Evolutionary conservation across 345 rosid genomes (phyloP), one percentile per base, ranked within the genome.

Genomic region (Zanthoxylum bungeanum): DNA sequence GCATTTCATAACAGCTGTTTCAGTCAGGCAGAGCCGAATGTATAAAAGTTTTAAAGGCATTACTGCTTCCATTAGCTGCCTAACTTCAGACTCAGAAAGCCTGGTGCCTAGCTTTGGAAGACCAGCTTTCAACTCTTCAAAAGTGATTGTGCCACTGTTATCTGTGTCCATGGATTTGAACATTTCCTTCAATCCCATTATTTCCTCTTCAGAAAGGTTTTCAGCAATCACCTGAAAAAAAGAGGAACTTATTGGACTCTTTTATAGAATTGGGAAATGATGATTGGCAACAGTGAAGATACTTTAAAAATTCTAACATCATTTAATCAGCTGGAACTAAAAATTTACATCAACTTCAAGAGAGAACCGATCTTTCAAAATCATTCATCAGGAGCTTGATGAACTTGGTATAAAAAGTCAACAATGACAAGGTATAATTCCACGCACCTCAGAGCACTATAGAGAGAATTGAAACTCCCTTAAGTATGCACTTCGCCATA

Each of bases 31-130:
- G 37, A 65, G 44, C 6, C 0, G 49, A 34, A 60, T 7, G 28
- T 39, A 60, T 55, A 53, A 68, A 53, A 66, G 75, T 44, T 57
- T 62, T 33, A 73, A 59, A 80, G 65, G 75, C 68, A 28, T 77
- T 88, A 95, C 99, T 50, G 40, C 40, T 37, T 8, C 10, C 40
- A 37, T 37, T 37, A 37, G 9, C 40, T 40, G 46, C 16, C 46
- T 40, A 12, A 40, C 16, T 39, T 39, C 12, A 39, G 10, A 39
- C 44, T 11, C 4, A 40, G 11, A 39, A 3, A 39, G 11, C 4
- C 0, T 40, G 46, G 46, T 11, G 14, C 14, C 46, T 16, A 40
- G 17, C 46, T 40, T 40, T 16, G 12, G 46, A 12, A 40, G 46
- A 1, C 46, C 4, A 17, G 5, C 16, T 42, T 42, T 42, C 17